Evolutionary conservation across 352 stramenopile genomes (phyloP).

Genomic region (Elongisporangium undulatum): DNA sequence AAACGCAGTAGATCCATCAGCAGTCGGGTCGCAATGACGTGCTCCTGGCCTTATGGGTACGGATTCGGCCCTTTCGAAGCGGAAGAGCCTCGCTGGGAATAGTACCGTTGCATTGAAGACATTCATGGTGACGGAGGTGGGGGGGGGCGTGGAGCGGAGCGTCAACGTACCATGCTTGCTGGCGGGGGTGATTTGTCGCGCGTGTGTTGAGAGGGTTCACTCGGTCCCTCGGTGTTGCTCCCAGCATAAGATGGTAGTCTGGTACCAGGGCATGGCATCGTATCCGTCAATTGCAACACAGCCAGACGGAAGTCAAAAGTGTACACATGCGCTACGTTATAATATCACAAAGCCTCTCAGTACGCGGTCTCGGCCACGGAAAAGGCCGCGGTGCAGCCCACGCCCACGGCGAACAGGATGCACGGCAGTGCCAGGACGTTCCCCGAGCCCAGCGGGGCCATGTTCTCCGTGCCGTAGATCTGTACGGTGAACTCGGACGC

Average conservation of each 20-base stretch:
- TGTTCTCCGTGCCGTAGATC: constrained; percentile 64
- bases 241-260: too few species aligned
- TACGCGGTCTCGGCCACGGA: constrained; percentile 13
- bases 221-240: background rate
- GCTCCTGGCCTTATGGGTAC: background rate
- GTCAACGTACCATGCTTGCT: constrained; percentile 15
- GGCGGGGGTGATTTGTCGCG: constrained; percentile 6
- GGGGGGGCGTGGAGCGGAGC: background rate
- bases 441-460: constrained; percentile 49
- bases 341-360: background rate
- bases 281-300: too few species aligned
- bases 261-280: too few species aligned
- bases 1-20: background rate
- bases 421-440: constrained; percentile 60
- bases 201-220: background rate
- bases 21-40: background rate
- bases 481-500: constrained; percentile 67
- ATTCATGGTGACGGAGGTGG: too few species aligned
- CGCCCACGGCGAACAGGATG: constrained; percentile 50
- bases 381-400: constrained; percentile 39
- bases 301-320: too few species aligned
- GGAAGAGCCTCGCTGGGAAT: too few species aligned
- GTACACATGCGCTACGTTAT: background rate
- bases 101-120: too few species aligned
- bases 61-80: background rate